A percentile compares a stretch with the other conserved stretches of the same genome.
These are phyloP conservation scores for Aspergillus persii DNA, from an alignment of 2,329 filamentous ascomycete species.

Conservation along the genomic window DNA sequence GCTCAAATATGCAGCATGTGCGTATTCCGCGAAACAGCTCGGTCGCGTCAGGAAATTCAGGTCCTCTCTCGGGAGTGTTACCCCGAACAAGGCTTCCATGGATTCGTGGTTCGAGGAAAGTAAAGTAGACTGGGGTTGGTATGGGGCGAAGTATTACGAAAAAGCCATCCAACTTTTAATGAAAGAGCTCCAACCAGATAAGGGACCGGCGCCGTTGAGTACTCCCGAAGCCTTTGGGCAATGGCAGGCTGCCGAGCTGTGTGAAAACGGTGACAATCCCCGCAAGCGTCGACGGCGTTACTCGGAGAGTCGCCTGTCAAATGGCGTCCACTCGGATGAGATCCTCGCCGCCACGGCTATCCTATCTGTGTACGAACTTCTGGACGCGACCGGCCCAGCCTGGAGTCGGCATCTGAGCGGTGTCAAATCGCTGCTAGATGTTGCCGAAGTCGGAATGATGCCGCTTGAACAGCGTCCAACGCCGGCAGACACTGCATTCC, in stretches of 20 bases:
- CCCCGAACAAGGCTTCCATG: slow-evolving; percentile 49
- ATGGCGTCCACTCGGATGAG: slow-evolving; percentile 52
- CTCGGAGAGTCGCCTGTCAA: slow-evolving; percentile 45
- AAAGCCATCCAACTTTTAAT: slow-evolving; percentile 58
- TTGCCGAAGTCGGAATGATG: slow-evolving; percentile 42
- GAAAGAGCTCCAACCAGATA: slow-evolving; percentile 43
- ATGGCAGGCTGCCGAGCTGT: slow-evolving; percentile 35
- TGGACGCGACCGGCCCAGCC: slow-evolving; percentile 62
- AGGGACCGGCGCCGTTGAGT: slow-evolving; percentile 33
- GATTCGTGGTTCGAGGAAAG: slow-evolving; percentile 52
- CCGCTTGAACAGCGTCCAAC: slow-evolving; percentile 40
- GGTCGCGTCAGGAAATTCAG: slow-evolving; percentile 54
- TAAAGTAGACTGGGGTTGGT: slow-evolving; percentile 58
- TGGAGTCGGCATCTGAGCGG: slow-evolving; percentile 66
- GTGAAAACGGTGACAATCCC: slow-evolving; percentile 40
- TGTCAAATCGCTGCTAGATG: slow-evolving; percentile 60
- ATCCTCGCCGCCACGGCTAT: slow-evolving; percentile 65
- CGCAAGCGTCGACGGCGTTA: slow-evolving; percentile 40
- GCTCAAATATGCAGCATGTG: slow-evolving; percentile 55
- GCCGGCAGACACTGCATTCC: slow-evolving; percentile 38
- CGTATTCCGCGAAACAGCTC: slow-evolving; percentile 62
- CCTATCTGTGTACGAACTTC: slow-evolving; percentile 65
- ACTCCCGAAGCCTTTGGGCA: slow-evolving; percentile 36
- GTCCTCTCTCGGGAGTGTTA: slow-evolving; percentile 49
- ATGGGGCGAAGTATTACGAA: slow-evolving; percentile 63